Conservation (phyloP, 73 alveolate genomes). For the Urostyla sp. region DNA sequence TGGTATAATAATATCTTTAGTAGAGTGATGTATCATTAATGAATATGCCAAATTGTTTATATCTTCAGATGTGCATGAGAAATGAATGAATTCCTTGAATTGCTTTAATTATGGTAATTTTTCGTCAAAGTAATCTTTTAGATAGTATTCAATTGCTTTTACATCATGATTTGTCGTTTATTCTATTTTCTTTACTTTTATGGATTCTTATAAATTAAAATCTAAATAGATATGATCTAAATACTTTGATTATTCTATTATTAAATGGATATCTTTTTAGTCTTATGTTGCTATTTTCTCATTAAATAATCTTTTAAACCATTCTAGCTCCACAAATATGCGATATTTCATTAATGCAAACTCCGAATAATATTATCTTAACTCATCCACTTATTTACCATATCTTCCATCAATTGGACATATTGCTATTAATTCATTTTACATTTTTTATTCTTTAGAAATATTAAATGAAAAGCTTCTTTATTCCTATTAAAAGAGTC, state of each 20-base stretch:
- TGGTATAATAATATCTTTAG: slow-evolving; percentile 66
- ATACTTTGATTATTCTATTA: slow-evolving; percentile 48
- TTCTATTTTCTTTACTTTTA: slow-evolving; percentile 83
- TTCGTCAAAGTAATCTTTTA: slow-evolving; percentile 80
- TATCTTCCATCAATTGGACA: slow-evolving; percentile 95
- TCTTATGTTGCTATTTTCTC: slow-evolving; percentile 59
- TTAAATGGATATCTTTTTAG: slow-evolving; percentile 43
- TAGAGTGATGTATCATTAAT: slow-evolving; percentile 78
- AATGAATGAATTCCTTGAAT: slow-evolving; percentile 85
- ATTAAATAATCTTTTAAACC: slow-evolving; percentile 78
- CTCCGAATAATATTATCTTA: slow-evolving; percentile 83
- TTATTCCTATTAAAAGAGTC: too few relatives aligned
- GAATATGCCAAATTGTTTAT: slow-evolving; percentile 90
- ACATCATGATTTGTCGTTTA: slow-evolving; percentile 90
- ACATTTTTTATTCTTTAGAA: background rate
- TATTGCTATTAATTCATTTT: slow-evolving; percentile 64
- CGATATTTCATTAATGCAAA: slow-evolving; percentile 90
- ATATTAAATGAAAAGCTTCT: background rate
- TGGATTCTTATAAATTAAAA: slow-evolving; percentile 76
- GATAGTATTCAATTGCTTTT: slow-evolving; percentile 90
- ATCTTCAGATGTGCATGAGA: slow-evolving; percentile 94
- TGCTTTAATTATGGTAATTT: slow-evolving; percentile 55
- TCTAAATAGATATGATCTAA: slow-evolving; percentile 66
- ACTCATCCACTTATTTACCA: slow-evolving; percentile 61
- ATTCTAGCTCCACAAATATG: slow-evolving; percentile 84